Percentiles rank a stretch among this genome's conserved stretches.
Evolutionary conservation across 208 protist genomes (phyloP).

Genomic region (Crithidia mellificae): DNA sequence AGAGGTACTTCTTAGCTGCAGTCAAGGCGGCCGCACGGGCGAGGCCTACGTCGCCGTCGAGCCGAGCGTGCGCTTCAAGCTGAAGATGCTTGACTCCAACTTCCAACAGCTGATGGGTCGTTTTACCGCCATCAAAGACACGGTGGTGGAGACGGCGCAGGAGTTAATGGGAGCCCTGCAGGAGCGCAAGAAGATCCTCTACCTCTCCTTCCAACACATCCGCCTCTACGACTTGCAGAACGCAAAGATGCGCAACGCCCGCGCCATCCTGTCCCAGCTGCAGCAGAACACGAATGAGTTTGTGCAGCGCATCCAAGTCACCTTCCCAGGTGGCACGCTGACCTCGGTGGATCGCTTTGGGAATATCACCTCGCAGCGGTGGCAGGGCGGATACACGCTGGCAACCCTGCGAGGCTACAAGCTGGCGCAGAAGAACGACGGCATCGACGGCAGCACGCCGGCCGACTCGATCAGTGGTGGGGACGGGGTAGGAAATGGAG

Average conservation of each 20-base stretch:
- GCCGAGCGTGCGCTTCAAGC: conserved; percentile 85
- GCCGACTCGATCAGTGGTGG: neutral
- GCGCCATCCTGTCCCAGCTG: conserved; percentile 73
- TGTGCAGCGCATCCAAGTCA: conserved; percentile 62
- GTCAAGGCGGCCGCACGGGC: conserved; percentile 38
- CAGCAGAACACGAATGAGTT: conserved; percentile 61
- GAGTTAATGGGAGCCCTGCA: conserved; percentile 87
- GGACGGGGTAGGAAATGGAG: neutral
- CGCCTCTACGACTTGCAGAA: conserved; percentile 91
- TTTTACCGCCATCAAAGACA: conserved; percentile 85
- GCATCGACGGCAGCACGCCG: neutral
- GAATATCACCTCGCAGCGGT: conserved; percentile 81
- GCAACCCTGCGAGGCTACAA: conserved; percentile 68
- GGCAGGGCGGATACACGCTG: conserved; percentile 85
- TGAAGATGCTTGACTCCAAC: conserved; percentile 87
- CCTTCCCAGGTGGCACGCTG: conserved; percentile 76
- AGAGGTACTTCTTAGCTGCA: conserved; percentile 61
- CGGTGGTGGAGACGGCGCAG: conserved; percentile 82
- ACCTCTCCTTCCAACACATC: conserved; percentile 92
- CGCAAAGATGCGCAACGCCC: conserved; percentile 72
- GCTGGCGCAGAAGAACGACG: conserved; percentile 14
- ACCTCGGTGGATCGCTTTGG: conserved; percentile 87
- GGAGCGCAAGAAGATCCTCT: conserved; percentile 89
- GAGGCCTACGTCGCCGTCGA: conserved; percentile 83
- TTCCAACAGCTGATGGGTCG: conserved; percentile 87